Base-by-base conservation (phyloP, 495 filamentous ascomycete genomes). In the Xylaria telfairii region DNA sequence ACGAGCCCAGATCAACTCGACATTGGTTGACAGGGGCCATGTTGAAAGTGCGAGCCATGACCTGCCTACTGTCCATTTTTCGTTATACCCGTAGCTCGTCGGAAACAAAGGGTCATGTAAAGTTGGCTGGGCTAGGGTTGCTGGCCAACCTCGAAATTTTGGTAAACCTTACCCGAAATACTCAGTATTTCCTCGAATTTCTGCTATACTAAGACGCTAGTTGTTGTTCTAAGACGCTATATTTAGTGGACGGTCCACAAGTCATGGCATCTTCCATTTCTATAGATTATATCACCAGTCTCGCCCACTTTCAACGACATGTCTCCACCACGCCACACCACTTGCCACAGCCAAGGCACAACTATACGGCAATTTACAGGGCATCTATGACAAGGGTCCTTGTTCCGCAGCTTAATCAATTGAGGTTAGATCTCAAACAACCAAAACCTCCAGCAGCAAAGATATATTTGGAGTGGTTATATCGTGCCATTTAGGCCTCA, bases 271-370 rank as follows among this genome's bases (percentile, higher is more conserved):
- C 53, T 8, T 30, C 10, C 32, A 30, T 57, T 57, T 37, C 30
- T 32, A 21, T 19, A 26, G 6, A n/a, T 46, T 21, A 13, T 28
- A 34, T 19, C 9, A 12, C 34, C n/a, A 21, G 37, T 13, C 7
- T 42, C 41, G 37, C 12, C 57, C 57, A 24, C 34, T 61, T 61
- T 61, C 19, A 41, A 41, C 57, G 37, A 61, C 37, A 41, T 39
- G 10, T 41, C 21, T 26, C 34, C 32, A 37, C 34, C 10, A 39
- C 32, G 56, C 56, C 56, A 60, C 32, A 37, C 17, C 34, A 39
- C n/a, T 24, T 60, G 56, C 57, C 34, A 26, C 34, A 41, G 17
- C 32, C 32, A 56, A 51, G n/a, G n/a, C 5, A 5, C 44, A 5
- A 13, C 4, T 46, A 24, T 51, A 6, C 13, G 5, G 1, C 41